These are phyloP conservation scores for Populus tomentosa DNA, from an alignment of 441 rosid genomes.

Conservation along the genomic window DNA sequence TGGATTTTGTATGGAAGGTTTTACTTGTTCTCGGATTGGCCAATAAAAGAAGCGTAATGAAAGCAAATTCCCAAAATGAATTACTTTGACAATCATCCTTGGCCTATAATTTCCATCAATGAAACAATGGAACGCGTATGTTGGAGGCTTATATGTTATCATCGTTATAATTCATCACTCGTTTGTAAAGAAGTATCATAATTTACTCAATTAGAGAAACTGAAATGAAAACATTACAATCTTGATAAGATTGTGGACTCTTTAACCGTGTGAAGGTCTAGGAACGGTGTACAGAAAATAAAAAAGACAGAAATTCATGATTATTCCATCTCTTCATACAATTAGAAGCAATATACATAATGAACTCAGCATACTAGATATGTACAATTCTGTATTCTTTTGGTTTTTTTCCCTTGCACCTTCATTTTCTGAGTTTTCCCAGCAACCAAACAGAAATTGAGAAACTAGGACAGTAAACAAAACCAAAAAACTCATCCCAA, in stretches of 20 bases:
- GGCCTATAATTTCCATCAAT: background rate
- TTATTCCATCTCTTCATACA: background rate
- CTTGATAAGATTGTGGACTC: background rate
- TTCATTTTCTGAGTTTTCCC: conserved; percentile 5
- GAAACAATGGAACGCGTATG: background rate
- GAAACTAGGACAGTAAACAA: background rate
- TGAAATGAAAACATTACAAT: background rate
- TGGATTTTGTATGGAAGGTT: conserved; percentile 5
- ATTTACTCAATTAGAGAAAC: background rate
- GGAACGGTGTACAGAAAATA: background rate
- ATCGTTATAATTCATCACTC: background rate
- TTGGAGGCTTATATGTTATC: background rate
- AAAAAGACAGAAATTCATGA: background rate
- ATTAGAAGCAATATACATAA: background rate
- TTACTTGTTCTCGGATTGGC: background rate
- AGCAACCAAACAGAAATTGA: background rate
- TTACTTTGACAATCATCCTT: background rate
- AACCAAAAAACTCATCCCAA: background rate
- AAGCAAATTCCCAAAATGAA: background rate
- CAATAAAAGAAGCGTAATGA: background rate
- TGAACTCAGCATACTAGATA: background rate
- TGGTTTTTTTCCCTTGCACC: background rate
- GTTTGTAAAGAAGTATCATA: background rate
- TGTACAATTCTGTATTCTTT: background rate
- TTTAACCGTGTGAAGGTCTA: background rate